phyloP scores from a whole-genome alignment of 208 protist species.

The Trypanosoma melophagium region DNA sequence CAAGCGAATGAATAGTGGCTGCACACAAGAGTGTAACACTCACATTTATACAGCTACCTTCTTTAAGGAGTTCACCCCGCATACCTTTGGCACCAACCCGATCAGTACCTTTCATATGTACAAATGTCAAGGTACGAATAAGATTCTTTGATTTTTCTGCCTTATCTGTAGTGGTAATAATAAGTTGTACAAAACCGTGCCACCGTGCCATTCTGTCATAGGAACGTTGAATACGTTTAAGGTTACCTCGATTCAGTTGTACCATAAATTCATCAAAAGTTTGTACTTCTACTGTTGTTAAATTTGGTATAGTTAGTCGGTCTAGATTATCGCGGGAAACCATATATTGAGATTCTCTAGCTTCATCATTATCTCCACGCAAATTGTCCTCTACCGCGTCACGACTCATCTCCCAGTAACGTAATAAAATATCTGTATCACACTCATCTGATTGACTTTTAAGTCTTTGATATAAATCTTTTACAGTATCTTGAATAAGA shows the following conservation, averaged over 20 bases:
- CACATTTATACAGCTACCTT: slow-evolving; percentile 80
- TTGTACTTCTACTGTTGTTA: slow-evolving; percentile 57
- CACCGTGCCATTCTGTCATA: slow-evolving; percentile 62
- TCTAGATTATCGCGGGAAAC: slow-evolving; percentile 72
- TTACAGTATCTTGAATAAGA: slow-evolving; percentile 84
- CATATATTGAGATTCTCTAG: slow-evolving; percentile 27
- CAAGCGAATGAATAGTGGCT: slow-evolving; percentile 82
- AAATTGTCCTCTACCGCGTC: slow-evolving; percentile 78
- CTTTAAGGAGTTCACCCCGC: slow-evolving; percentile 43
- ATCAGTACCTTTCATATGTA: slow-evolving; percentile 87
- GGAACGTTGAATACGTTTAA: slow-evolving; percentile 47
- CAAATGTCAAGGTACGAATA: slow-evolving; percentile 82
- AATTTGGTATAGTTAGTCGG: slow-evolving; percentile 66
- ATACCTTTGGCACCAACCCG: slow-evolving; percentile 67
- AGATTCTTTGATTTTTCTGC: slow-evolving; percentile 51
- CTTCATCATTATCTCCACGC: slow-evolving; percentile 25
- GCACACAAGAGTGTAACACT: slow-evolving; percentile 78
- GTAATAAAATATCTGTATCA: slow-evolving; percentile 62
- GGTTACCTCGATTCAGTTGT: slow-evolving; percentile 62
- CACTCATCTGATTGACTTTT: slow-evolving; percentile 43
- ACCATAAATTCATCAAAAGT: slow-evolving; percentile 69
- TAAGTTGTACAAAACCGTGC: slow-evolving; percentile 88
- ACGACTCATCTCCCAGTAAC: slow-evolving; percentile 89
- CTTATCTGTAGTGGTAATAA: slow-evolving; percentile 70
- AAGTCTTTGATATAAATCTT: slow-evolving; percentile 73